Conservation (phyloP, 306 rosid genomes). For the Lathyrus aphaca region DNA sequence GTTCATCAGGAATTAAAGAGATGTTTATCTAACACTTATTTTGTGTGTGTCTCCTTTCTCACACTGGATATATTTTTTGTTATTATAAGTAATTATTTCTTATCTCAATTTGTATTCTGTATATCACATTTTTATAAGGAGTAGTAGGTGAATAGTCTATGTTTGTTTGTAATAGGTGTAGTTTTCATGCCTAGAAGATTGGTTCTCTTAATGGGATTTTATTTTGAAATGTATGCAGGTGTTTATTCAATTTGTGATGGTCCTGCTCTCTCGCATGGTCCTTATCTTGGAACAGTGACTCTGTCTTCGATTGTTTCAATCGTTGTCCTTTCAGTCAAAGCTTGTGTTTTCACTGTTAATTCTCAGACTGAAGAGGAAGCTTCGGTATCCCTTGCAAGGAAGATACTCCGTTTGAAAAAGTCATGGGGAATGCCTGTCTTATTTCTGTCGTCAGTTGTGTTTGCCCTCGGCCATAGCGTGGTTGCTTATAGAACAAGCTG, state of each 20-base stretch:
- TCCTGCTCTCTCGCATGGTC: conserved; percentile 93
- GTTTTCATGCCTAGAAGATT: background rate
- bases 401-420: conserved; percentile 86
- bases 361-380: conserved; percentile 89
- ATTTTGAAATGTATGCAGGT: conserved; percentile 54
- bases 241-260: conserved; percentile 92
- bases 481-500: conserved; percentile 98
- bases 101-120: background rate
- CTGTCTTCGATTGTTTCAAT: conserved; percentile 74
- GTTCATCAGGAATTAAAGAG: conserved; percentile 13
- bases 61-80: background rate
- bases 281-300: conserved; percentile 95
- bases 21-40: background rate
- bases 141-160: conserved; percentile 4
- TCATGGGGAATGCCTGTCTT: conserved; percentile 99
- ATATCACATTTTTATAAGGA: conserved; percentile 14
- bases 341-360: conserved; percentile 80
- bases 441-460: conserved; percentile 88
- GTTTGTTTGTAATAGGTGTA: conserved; percentile 21
- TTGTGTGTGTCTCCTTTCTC: background rate
- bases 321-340: conserved; percentile 83
- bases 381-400: conserved; percentile 71
- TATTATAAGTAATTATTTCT: background rate
- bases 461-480: conserved; percentile 94
- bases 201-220: conserved; percentile 26